phyloP scores from a whole-genome alignment of 345 rosid species.

The Salix suchowensis region DNA sequence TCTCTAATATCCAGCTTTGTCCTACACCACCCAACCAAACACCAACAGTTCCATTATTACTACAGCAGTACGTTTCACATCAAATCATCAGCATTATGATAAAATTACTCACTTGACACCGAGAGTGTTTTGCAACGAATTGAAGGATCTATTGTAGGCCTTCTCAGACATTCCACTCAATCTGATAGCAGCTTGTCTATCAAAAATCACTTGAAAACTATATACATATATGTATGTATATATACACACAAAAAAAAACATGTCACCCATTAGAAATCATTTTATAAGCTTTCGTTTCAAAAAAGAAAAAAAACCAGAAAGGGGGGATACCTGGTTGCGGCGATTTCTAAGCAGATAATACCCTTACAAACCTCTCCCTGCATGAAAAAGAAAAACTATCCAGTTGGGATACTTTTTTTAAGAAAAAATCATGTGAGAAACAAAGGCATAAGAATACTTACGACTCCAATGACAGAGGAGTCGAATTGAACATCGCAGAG shows the following conservation, averaged over 20 bases:
- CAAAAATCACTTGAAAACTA: slow-evolving; percentile 67
- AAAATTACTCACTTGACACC: slow-evolving; percentile 61
- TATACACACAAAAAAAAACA: too few species aligned
- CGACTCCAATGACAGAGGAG: slow-evolving; percentile 87
- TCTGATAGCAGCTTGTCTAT: slow-evolving; percentile 60
- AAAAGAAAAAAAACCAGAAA: neutral
- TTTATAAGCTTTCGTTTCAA: neutral
- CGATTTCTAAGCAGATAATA: slow-evolving; percentile 80
- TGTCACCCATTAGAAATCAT: neutral
- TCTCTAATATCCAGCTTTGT: slow-evolving; percentile 64
- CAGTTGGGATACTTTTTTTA: neutral
- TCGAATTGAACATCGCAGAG: slow-evolving; percentile 89
- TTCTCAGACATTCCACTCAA: slow-evolving; percentile 90
- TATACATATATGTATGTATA: too few species aligned
- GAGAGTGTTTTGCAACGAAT: slow-evolving; percentile 64
- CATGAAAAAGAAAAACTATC: slow-evolving; percentile 1
- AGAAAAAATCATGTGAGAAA: neutral
- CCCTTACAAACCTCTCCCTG: slow-evolving; percentile 96
- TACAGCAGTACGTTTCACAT: neutral
- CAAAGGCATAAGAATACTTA: slow-evolving; percentile 19
- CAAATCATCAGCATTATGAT: neutral
- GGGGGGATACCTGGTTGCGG: slow-evolving; percentile 54
- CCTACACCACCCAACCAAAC: slow-evolving; percentile 28
- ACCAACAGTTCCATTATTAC: neutral
- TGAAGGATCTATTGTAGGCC: slow-evolving; percentile 79